Evolutionary conservation across 177 flowering plant species (phyloP).

Genomic region (Vitis hybrid): DNA sequence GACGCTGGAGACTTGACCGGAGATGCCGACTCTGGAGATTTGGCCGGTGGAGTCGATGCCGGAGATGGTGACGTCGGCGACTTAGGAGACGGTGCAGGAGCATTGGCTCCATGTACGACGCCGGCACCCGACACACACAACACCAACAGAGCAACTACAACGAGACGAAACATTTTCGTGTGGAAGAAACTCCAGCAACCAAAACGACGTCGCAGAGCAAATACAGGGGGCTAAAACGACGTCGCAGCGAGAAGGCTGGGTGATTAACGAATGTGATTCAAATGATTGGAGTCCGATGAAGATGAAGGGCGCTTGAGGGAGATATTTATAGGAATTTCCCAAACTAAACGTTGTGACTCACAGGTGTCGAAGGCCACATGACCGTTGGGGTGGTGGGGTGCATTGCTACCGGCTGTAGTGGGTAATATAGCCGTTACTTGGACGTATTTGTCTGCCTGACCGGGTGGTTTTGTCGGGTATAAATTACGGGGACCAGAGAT

Average conservation of each 20-base stretch:
- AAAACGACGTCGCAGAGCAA: not conserved
- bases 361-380: slow-evolving; percentile 11
- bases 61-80: slow-evolving; percentile 1
- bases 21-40: slow-evolving; percentile 3
- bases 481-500: not conserved
- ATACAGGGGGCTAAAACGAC: not conserved
- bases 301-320: not conserved
- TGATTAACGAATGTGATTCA: not conserved
- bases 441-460: slow-evolving; percentile 7
- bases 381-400: slow-evolving; percentile 29
- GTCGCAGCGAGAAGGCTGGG: too few species aligned
- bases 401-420: slow-evolving; percentile 6
- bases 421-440: slow-evolving; percentile 29
- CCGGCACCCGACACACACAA: slow-evolving; percentile 16
- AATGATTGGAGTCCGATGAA: not conserved
- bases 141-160: slow-evolving; percentile 9
- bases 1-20: slow-evolving; percentile 12
- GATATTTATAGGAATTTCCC: not conserved
- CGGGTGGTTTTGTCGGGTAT: slow-evolving; percentile 3
- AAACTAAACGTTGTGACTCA: slow-evolving; percentile 13
- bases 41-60: slow-evolving; percentile 2
- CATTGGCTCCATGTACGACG: slow-evolving; percentile 21
- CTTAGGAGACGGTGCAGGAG: slow-evolving; percentile 34
- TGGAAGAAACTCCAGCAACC: not conserved
- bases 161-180: slow-evolving; percentile 10